Percentiles rank a stretch among this genome's conserved stretches.
These are phyloP conservation scores for Ustilago loliicola DNA, from an alignment of 1,284 basidiomycete species.

Conservation along the genomic window DNA sequence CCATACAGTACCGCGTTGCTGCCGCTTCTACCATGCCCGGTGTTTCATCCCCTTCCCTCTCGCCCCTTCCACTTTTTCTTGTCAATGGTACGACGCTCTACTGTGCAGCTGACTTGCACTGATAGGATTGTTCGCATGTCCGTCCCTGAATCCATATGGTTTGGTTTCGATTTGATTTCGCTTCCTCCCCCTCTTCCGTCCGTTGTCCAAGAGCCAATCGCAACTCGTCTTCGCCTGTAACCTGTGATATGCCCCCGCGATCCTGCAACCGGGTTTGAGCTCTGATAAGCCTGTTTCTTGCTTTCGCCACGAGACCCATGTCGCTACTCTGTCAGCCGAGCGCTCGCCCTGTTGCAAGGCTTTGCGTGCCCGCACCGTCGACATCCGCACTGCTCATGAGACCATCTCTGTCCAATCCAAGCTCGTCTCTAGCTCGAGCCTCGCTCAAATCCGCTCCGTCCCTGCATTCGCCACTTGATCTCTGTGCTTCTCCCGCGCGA, in stretches of 20 bases:
- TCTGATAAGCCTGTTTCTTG: constrained; percentile 19
- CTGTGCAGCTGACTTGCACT: neutral
- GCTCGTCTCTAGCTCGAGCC: neutral
- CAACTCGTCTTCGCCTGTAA: neutral
- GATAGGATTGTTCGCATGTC: neutral
- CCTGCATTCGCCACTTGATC: constrained; percentile 17
- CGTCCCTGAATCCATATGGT: constrained; percentile 4
- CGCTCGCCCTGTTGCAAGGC: neutral
- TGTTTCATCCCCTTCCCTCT: neutral
- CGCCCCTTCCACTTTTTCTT: neutral
- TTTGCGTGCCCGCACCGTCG: neutral
- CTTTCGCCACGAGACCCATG: constrained; percentile 26
- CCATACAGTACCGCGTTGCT: constrained; percentile 20
- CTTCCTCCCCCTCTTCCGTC: neutral
- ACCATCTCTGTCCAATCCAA: constrained; percentile 42
- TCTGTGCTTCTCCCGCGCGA: neutral
- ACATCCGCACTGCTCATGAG: constrained; percentile 23
- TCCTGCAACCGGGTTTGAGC: neutral
- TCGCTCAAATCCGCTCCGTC: constrained; percentile 30
- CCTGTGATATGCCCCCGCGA: constrained; percentile 2
- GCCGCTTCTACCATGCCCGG: constrained; percentile 4
- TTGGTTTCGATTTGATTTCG: neutral
- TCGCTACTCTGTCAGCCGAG: constrained; percentile 7
- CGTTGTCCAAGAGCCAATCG: constrained; percentile 14
- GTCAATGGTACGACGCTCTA: neutral